Base-by-base conservation (phyloP, 805 yeast genomes). In the Ogataea corticis region DNA sequence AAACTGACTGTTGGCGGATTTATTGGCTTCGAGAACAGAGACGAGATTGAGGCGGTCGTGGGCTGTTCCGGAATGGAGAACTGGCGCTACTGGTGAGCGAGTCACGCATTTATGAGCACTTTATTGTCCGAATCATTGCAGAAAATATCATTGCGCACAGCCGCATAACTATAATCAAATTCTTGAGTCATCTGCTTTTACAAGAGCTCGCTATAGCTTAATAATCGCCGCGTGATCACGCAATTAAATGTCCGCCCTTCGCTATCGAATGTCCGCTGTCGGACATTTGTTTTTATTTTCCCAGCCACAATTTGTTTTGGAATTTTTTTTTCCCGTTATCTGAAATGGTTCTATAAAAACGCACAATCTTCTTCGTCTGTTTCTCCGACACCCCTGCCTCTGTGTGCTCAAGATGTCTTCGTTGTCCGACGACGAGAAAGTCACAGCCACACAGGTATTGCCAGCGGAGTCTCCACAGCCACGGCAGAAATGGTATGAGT, bases 61-160 rank as follows among this genome's bases (percentile, higher is more conserved):
- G 81, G 82, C 18, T 69, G 72, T 14, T 68, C 72, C 2, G 51
- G 54, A 7, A 49, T 69, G 17, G 63, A 57, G 2, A 73, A 69
- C 0, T 83, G 89, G 89, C 72, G 67, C 49, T 83, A 73, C 61
- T 83, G 89, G 89, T 83, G 59, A 66, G n/a, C n/a, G n/a, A n/a
- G n/a, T n/a, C n/a, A n/a, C n/a, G n/a, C n/a, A n/a, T n/a, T n/a
- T n/a, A n/a, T n/a, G n/a, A n/a, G n/a, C n/a, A n/a, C n/a, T n/a
- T n/a, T n/a, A n/a, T n/a, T n/a, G n/a, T n/a, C n/a, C 18, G 21
- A 21, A 21, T 21, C 25, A 6, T 21, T 21, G 25, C 25, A 21
- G 25, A 21, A 21, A n/a, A n/a, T n/a, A n/a, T n/a, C n/a, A n/a
- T n/a, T n/a, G n/a, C n/a, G n/a, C n/a, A n/a, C n/a, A n/a, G n/a